phyloP scores from a whole-genome alignment of 148 eudicot species.

The Diospyros kaki region DNA sequence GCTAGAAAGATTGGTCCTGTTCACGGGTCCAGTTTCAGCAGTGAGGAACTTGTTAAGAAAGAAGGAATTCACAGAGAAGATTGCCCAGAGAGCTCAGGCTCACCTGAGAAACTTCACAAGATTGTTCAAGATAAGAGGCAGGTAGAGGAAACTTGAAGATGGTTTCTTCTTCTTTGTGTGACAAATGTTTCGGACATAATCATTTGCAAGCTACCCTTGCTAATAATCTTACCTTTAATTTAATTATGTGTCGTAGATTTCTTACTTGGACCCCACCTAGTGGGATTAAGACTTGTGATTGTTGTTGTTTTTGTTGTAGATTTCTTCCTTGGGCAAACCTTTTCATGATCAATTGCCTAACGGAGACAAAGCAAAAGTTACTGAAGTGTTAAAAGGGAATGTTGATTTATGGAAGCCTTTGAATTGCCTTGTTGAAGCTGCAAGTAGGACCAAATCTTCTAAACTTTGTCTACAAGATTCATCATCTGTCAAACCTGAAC shows the following conservation, averaged over 20 bases:
- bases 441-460: constrained; percentile 58
- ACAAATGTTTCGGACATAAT: background rate
- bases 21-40: constrained; percentile 38
- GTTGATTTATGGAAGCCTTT: constrained; percentile 69
- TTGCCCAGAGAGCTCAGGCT: constrained; percentile 38
- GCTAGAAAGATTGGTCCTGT: constrained; percentile 41
- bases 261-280: no score
- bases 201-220: background rate
- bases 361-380: constrained; percentile 23
- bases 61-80: constrained; percentile 46
- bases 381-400: constrained; percentile 39
- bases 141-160: constrained; percentile 31
- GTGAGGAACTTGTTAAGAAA: constrained; percentile 37
- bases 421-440: constrained; percentile 71
- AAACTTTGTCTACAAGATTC: constrained; percentile 44
- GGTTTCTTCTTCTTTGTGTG: background rate
- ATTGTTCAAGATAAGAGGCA: constrained; percentile 45
- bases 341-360: constrained; percentile 28
- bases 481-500: constrained; percentile 34
- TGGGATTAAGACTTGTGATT: no score
- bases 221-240: background rate
- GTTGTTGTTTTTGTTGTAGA: constrained; percentile 21
- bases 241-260: background rate
- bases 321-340: constrained; percentile 37
- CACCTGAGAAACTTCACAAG: constrained; percentile 55